Evolutionary conservation across 805 yeast species (phyloP), one percentile per base, ranked within the genome.

Genomic region (Candida tammaniensis): DNA sequence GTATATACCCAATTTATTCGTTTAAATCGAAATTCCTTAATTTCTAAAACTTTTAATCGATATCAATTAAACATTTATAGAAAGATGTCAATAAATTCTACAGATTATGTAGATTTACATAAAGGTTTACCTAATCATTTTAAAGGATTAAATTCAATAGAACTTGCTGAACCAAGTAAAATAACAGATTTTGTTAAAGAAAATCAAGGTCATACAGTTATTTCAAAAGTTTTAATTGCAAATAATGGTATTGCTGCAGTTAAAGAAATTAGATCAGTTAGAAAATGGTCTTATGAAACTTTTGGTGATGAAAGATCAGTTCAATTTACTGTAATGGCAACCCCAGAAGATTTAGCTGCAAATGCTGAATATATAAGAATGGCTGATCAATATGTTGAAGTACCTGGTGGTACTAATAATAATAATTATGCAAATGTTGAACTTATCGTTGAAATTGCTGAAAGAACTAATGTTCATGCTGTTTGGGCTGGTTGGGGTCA

Each of bases 401-500:
- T 93, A 30, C 98, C 99, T 38, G 99, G 99, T 55, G 98, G 98
- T 37, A 93, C 98, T 36, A 94, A 94, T 68, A 93, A 93, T 71
- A 94, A 93, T 64, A 93, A 93, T 65, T 89, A 89, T 59, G 99
- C 99, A 51, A 93, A 93, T 56, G 99, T 93, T 43, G 98, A 93
- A 48, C 72, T 93, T 43, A 93, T 93, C 60, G 97, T 93, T 30
- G 99, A 93, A 53, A 71, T 93, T 31, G 99, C 99, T 23, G 98
- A 93, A 68, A 83, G 97, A 69, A 83, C 95, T 27, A 78, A 86
- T 47, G 97, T 86, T 37, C 95, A 93, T 59, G 99, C 98, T 17
- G 99, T 93, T 39, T 93, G 99, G 99, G 99, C 99, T 22, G 99
- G 99, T 53, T 93, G 99, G 99, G 99, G 99, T 53, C 98, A 94